phyloP scores from a whole-genome alignment of 345 rosid species.

The Citrus hindsii region DNA sequence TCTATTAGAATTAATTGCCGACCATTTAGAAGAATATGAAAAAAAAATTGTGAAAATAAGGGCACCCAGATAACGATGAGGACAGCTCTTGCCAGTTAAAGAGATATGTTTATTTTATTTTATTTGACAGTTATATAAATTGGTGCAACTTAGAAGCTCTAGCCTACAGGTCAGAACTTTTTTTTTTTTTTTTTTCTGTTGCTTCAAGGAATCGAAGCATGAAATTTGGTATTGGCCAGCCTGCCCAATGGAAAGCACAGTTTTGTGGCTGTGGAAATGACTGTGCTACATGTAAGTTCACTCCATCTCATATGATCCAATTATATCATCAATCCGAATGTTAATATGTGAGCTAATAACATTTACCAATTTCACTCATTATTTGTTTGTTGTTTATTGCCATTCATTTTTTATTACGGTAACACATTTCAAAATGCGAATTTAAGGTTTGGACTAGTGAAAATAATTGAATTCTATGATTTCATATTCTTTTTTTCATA shows the following conservation, averaged over 20 bases:
- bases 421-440: no score
- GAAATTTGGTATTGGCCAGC: not conserved
- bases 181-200: no score
- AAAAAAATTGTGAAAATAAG: not conserved
- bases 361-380: not conserved
- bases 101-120: not conserved
- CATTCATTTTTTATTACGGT: not conserved
- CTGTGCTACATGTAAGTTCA: not conserved
- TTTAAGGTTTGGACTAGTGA: no score
- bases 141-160: no score
- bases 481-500: no score
- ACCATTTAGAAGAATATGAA: no score
- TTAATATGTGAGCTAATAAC: not conserved
- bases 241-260: conserved; percentile 3
- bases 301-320: not conserved
- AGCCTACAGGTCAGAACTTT: not conserved
- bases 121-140: not conserved
- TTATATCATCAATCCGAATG: no score
- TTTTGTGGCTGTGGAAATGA: conserved; percentile 8
- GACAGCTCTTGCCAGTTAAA: not conserved
- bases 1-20: not conserved
- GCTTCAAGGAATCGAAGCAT: not conserved
- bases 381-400: not conserved
- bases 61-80: not conserved
- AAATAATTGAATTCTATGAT: no score